Conservation (phyloP, 2,329 filamentous ascomycete genomes). For the Stemphylium vesicarium region DNA sequence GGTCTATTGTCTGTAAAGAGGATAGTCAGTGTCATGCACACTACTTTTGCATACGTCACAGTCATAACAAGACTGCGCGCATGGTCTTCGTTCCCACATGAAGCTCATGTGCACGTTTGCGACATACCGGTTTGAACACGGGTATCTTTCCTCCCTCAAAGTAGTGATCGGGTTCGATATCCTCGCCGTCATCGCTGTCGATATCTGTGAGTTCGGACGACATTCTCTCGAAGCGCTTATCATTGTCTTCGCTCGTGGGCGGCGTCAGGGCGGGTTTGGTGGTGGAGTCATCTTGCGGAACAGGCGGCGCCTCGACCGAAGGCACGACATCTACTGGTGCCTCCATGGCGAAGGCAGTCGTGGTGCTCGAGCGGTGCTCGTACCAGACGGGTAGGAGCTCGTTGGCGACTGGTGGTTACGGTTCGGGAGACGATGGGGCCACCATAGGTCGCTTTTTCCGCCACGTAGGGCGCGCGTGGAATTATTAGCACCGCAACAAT, state of each 20-base stretch:
- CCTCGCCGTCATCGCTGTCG: constrained; percentile 62
- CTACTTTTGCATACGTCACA: neutral
- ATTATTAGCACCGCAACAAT: constrained; percentile 27
- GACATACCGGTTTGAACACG: constrained; percentile 83
- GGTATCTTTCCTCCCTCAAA: constrained; percentile 83
- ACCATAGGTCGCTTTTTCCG: constrained; percentile 35
- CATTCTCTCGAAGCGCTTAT: constrained; percentile 52
- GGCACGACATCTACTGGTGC: constrained; percentile 37
- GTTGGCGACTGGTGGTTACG: constrained; percentile 32
- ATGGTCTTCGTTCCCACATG: neutral
- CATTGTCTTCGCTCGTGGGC: constrained; percentile 60
- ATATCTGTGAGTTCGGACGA: constrained; percentile 58
- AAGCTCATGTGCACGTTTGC: constrained; percentile 8
- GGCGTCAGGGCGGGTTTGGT: constrained; percentile 56
- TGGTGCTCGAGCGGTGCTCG: constrained; percentile 14
- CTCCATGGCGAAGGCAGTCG: constrained; percentile 33
- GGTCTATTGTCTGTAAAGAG: constrained; percentile 73
- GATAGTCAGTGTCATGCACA: constrained; percentile 24
- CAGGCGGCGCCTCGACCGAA: constrained; percentile 41
- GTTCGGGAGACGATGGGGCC: constrained; percentile 33
- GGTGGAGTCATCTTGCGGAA: constrained; percentile 32
- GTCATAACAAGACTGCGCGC: constrained; percentile 6
- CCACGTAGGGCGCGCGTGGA: constrained; percentile 30
- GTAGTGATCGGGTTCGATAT: constrained; percentile 85
- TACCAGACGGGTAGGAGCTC: constrained; percentile 25